Percentiles rank a stretch among this genome's conserved stretches.
These are phyloP conservation scores for Monosporozyma siamensis DNA, from an alignment of 805 yeast genomes.

Conservation along the genomic window DNA sequence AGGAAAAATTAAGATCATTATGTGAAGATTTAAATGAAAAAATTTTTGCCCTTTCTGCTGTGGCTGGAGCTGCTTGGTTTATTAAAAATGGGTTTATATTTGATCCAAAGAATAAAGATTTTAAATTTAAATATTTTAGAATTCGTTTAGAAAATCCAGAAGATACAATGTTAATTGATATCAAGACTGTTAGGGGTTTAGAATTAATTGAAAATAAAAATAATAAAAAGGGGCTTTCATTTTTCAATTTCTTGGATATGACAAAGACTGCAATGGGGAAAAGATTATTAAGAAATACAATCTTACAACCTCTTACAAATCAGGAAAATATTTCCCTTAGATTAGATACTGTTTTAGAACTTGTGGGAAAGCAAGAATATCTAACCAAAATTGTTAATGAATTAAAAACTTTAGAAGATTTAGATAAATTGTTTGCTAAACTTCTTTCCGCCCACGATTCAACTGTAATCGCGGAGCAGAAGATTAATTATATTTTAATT, in stretches of 20 bases:
- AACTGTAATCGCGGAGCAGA: slow-evolving; percentile 27
- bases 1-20: slow-evolving; percentile 1
- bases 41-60: slow-evolving; percentile 27
- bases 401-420: slow-evolving; percentile 30
- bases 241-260: slow-evolving; percentile 32
- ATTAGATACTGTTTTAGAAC: slow-evolving; percentile 32
- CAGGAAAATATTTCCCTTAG: slow-evolving; percentile 30
- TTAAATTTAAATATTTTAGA: slow-evolving; percentile 27
- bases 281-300: slow-evolving; percentile 33
- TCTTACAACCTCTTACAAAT: slow-evolving; percentile 42
- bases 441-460: slow-evolving; percentile 25
- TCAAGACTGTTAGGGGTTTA: slow-evolving; percentile 31
- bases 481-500: slow-evolving; percentile 34
- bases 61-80: slow-evolving; percentile 27
- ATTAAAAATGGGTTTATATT: slow-evolving; percentile 7
- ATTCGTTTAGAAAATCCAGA: slow-evolving; percentile 33
- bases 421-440: slow-evolving; percentile 34
- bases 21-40: slow-evolving; percentile 24
- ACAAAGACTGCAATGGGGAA: slow-evolving; percentile 41
- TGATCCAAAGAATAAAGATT: background rate
- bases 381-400: slow-evolving; percentile 12
- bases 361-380: slow-evolving; percentile 16
- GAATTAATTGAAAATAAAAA: slow-evolving; percentile 33
- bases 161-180: slow-evolving; percentile 37
- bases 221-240: slow-evolving; percentile 25